Conservation (phyloP, 2,329 filamentous ascomycete species). For the Chrysosphaeria jannelii region DNA sequence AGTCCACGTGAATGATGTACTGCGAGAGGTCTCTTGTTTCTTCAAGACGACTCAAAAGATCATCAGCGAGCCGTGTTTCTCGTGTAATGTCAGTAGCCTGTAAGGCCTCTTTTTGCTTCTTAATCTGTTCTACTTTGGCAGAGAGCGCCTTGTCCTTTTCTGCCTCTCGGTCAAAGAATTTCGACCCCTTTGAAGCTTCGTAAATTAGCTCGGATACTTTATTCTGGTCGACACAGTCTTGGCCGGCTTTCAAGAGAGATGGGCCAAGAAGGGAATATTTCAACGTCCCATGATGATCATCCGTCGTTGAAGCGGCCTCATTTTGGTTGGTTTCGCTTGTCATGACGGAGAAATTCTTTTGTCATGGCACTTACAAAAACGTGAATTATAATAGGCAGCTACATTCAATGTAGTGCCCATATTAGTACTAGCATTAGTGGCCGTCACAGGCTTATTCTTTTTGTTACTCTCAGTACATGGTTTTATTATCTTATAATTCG, state of each 20-base stretch:
- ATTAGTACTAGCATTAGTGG: no score
- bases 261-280: slow-evolving; percentile 79
- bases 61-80: slow-evolving; percentile 50
- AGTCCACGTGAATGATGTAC: slow-evolving; percentile 71
- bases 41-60: slow-evolving; percentile 55
- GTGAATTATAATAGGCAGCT: no score
- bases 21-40: slow-evolving; percentile 53
- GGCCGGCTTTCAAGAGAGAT: slow-evolving; percentile 76
- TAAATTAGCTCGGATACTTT: slow-evolving; percentile 95
- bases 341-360: no score
- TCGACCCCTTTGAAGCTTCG: slow-evolving; percentile 83
- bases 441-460: no score
- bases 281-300: no score
- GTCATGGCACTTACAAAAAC: no score
- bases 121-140: slow-evolving; percentile 53
- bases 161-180: slow-evolving; percentile 85
- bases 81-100: slow-evolving; percentile 44
- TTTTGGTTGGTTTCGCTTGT: no score
- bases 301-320: no score
- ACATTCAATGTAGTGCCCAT: no score
- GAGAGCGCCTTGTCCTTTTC: slow-evolving; percentile 55
- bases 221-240: slow-evolving; percentile 73
- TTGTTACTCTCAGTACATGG: no score
- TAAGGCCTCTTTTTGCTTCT: slow-evolving; percentile 43
- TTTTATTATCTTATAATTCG: background rate